phyloP scores from a whole-genome alignment of 176 grass and related monocot species.

The Tuctoria greenei region DNA sequence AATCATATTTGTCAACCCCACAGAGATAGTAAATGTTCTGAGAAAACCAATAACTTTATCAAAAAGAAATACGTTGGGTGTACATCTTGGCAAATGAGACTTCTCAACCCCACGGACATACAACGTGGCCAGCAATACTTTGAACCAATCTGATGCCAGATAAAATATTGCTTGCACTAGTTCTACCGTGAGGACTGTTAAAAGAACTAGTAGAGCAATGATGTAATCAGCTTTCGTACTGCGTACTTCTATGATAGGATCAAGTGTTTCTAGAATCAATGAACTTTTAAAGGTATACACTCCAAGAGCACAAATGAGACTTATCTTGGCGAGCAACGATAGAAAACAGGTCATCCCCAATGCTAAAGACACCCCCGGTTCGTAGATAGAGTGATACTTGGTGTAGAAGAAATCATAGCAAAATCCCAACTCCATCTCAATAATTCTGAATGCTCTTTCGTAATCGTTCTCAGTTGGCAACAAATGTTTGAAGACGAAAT shows the following conservation, averaged over 20 bases:
- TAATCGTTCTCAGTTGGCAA: neutral
- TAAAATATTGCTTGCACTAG: slow-evolving; percentile 3
- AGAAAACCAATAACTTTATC: neutral
- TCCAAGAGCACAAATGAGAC: neutral
- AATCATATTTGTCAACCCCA: neutral
- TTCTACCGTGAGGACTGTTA: neutral
- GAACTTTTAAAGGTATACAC: neutral
- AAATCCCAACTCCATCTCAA: slow-evolving; percentile 27
- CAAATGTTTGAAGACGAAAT: neutral
- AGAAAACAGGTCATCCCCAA: fast-evolving
- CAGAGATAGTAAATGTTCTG: neutral
- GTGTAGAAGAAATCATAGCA: slow-evolving; percentile 23
- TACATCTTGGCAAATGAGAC: too few relatives aligned
- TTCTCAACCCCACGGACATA: too few relatives aligned
- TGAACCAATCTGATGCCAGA: too few relatives aligned
- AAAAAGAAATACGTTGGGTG: neutral
- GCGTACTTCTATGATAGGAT: neutral
- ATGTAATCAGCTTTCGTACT: neutral
- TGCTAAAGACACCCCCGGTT: fast-evolving
- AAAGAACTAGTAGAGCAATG: neutral
- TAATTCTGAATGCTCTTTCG: neutral
- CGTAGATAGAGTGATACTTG: neutral
- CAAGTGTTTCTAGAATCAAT: neutral
- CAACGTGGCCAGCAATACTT: neutral
- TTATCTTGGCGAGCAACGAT: neutral